Evolutionary conservation across 1,284 basidiomycete genomes (phyloP), one percentile per base, ranked within the genome.

Genomic region (Pyrrhoderma noxium): DNA sequence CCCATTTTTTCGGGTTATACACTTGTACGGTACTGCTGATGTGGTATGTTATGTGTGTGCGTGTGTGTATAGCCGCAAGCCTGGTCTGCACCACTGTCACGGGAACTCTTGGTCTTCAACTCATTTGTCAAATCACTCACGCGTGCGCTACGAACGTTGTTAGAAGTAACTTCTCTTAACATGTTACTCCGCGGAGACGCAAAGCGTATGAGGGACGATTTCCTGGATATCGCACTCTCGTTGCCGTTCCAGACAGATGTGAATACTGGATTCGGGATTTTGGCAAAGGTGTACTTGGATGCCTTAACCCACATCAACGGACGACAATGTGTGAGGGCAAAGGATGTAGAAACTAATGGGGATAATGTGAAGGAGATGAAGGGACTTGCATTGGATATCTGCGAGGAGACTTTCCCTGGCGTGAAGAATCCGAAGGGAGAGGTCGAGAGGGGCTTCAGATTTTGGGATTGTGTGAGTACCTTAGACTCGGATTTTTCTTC

Each of bases 61-160:
- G 38, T 8, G 8, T 40, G 38, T 18, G 21, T 22, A 53, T 58
- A 91, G 89, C 58, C 83, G 21, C 83, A 86, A 65, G 80, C 88
- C 60, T 97, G 93, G 93, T 87, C 85, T 25, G 95, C 95, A 22
- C 95, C 95, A 41, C 72, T 99, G 50, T 97, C 93, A 59, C 84
- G 95, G 50, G 96, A 99, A 69, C 72, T 99, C 57, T 75, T 99
- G 46, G 93, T 96, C 48, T 99, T 99, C 80, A 99, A 98, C 73
- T 93, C 93, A 43, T 99, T 99, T 66, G 82, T 95, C 59, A 85
- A 90, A 54, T 85, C 90, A 35, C 76, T 98, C 55, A 87, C 90
- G 51, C 85, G 94, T 56, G 88, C 93, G 22, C 75, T 99, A 60
- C 82, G 96, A 53, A 89, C 88, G 51, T 73, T 99, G 57, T 72